Evolutionary conservation across 768 basidiomycete species (phyloP).

Genomic region (Lentinula guzmanii): DNA sequence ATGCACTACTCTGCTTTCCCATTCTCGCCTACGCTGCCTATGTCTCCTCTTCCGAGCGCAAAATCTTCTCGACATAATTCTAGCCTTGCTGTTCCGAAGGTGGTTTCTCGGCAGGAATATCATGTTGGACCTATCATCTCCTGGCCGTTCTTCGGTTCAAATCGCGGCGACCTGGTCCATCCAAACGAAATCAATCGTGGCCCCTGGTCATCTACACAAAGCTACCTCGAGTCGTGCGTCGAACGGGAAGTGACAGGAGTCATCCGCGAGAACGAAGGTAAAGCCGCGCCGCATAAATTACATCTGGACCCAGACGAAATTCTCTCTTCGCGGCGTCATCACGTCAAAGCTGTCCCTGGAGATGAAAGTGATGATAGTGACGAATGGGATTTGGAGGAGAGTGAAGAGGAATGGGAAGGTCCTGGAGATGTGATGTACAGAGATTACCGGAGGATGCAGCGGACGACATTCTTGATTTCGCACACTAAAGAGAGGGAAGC

Average conservation of each 20-base stretch:
- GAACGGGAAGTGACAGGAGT: slow-evolving; percentile 72
- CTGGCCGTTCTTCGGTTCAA: slow-evolving; percentile 88
- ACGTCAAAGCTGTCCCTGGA: slow-evolving; percentile 58
- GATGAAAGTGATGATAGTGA: slow-evolving; percentile 74
- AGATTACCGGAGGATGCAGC: slow-evolving; percentile 78
- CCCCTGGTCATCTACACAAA: slow-evolving; percentile 58
- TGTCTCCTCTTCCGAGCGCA: slow-evolving; percentile 21
- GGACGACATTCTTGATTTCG: slow-evolving; percentile 72
- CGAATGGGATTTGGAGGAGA: slow-evolving; percentile 75
- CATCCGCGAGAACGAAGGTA: slow-evolving; percentile 71
- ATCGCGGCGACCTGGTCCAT: slow-evolving; percentile 66
- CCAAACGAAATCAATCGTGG: slow-evolving; percentile 73
- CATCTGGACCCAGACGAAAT: slow-evolving; percentile 83
- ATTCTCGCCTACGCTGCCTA: slow-evolving; percentile 34
- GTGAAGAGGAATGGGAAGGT: slow-evolving; percentile 75
- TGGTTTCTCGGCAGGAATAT: slow-evolving; percentile 25
- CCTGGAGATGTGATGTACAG: slow-evolving; percentile 75
- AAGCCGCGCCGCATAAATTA: slow-evolving; percentile 65
- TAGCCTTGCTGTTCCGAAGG: slow-evolving; percentile 5
- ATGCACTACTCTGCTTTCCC: slow-evolving; percentile 36
- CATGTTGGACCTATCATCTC: slow-evolving; percentile 80
- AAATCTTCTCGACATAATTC: slow-evolving; percentile 21
- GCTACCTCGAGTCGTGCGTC: slow-evolving; percentile 62
- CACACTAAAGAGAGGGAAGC: slow-evolving; percentile 63
- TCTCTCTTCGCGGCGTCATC: slow-evolving; percentile 63